A percentile compares a stretch with the other conserved stretches of the same genome.
These are phyloP conservation scores for Acacia concinna DNA, from an alignment of 331 rosid genomes.

Conservation along the genomic window DNA sequence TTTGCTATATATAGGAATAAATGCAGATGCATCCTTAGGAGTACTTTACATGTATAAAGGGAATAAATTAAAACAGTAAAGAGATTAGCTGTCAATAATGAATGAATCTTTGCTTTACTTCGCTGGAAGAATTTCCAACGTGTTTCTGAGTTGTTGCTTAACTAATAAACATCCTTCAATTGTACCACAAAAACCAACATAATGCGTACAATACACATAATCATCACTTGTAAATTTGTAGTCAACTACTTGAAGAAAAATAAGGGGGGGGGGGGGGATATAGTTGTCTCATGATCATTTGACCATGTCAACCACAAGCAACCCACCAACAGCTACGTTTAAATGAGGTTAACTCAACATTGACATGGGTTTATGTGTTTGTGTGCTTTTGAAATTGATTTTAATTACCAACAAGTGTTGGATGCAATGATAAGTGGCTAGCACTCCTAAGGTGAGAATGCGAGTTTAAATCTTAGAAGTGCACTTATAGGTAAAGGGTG, in stretches of 20 bases:
- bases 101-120: conserved; percentile 30
- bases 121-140: conserved; percentile 25
- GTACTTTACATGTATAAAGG: background rate
- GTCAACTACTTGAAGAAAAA: background rate
- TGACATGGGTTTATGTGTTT: no score
- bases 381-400: no score
- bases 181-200: background rate
- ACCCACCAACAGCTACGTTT: no score
- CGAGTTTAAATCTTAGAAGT: no score
- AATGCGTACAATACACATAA: background rate
- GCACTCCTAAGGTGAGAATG: no score
- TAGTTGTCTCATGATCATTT: no score
- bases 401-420: no score
- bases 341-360: no score
- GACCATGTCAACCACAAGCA: no score
- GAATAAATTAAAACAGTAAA: background rate
- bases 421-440: no score
- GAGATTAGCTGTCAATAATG: background rate
- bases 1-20: background rate
- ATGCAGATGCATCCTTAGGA: background rate
- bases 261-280: no score
- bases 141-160: conserved; percentile 34
- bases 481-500: no score
- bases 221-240: background rate
- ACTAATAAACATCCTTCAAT: background rate